A percentile compares a stretch with the other conserved stretches of the same genome.
These are phyloP conservation scores for Sisymbrium irio DNA, from an alignment of 345 rosid species.

Conservation along the genomic window DNA sequence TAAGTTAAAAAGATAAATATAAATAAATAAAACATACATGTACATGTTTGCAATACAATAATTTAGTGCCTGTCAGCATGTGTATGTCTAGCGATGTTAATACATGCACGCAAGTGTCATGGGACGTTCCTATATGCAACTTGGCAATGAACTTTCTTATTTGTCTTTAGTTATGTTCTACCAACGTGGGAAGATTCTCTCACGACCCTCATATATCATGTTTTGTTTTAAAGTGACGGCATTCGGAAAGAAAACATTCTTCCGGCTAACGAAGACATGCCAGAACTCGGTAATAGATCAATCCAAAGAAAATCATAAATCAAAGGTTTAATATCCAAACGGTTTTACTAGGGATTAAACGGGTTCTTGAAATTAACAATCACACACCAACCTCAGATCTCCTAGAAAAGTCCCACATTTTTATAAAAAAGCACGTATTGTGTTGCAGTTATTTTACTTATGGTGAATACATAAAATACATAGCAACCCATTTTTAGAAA, in stretches of 20 bases:
- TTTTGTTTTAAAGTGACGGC: not conserved
- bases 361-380: too few relatives aligned
- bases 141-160: slow-evolving; percentile 22
- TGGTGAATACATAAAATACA: not conserved
- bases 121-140: slow-evolving; percentile 19
- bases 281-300: not conserved
- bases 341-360: too few relatives aligned
- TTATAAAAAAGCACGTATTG: not conserved
- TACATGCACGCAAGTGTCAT: not conserved
- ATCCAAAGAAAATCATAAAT: not conserved
- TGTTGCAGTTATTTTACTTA: not conserved
- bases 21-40: not conserved
- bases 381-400: not conserved
- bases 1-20: too few relatives aligned
- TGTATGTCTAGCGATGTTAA: too few relatives aligned
- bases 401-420: not conserved
- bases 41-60: slow-evolving; percentile 1
- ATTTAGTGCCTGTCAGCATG: not conserved
- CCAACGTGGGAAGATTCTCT: slow-evolving; percentile 31
- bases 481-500: not conserved
- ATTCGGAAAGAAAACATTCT: slow-evolving; percentile 17
- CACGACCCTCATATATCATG: slow-evolving; percentile 7
- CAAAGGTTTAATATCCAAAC: too few relatives aligned
- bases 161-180: slow-evolving; percentile 6
- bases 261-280: slow-evolving; percentile 1